Conservation (phyloP, 345 rosid genomes). For the Capsella bursapastoris region DNA sequence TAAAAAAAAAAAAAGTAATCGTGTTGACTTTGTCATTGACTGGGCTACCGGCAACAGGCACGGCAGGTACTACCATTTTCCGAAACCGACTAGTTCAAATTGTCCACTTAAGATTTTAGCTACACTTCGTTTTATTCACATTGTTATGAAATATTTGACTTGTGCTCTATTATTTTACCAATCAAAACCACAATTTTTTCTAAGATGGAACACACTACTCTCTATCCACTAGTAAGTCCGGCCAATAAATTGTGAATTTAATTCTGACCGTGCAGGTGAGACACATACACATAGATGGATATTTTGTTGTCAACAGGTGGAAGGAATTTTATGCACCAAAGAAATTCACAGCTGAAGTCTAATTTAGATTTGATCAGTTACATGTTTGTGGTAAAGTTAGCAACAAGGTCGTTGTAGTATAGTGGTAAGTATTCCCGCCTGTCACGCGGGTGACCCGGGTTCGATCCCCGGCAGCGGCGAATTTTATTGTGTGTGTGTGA, state of each 20-base stretch:
- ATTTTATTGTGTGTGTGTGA: too few relatives aligned
- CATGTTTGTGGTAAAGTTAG: too few relatives aligned
- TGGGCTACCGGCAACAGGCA: constrained; percentile 39
- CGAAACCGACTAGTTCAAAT: constrained; percentile 30
- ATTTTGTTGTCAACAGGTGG: constrained; percentile 5
- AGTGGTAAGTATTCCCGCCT: constrained; percentile 89
- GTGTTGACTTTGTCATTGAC: constrained; percentile 46
- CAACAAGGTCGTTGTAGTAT: constrained; percentile 67
- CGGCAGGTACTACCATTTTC: constrained; percentile 23
- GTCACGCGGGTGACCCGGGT: constrained; percentile 97
- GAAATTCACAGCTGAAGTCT: not conserved
- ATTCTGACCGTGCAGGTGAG: not conserved
- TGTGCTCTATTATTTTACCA: not conserved
- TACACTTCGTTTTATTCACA: not conserved
- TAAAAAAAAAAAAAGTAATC: not conserved
- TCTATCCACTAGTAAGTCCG: not conserved
- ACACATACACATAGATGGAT: not conserved
- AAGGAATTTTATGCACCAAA: not conserved
- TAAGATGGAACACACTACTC: not conserved
- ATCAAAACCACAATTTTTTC: not conserved
- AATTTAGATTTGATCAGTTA: too few relatives aligned
- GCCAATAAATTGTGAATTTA: constrained; percentile 7
- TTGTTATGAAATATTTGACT: not conserved
- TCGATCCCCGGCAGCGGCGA: constrained; percentile 94
- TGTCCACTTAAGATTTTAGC: not conserved